A percentile compares a stretch with the other conserved stretches of the same genome.
These are phyloP conservation scores for Neolentinus lepideus DNA, from an alignment of 1,284 basidiomycete genomes.

Conservation along the genomic window DNA sequence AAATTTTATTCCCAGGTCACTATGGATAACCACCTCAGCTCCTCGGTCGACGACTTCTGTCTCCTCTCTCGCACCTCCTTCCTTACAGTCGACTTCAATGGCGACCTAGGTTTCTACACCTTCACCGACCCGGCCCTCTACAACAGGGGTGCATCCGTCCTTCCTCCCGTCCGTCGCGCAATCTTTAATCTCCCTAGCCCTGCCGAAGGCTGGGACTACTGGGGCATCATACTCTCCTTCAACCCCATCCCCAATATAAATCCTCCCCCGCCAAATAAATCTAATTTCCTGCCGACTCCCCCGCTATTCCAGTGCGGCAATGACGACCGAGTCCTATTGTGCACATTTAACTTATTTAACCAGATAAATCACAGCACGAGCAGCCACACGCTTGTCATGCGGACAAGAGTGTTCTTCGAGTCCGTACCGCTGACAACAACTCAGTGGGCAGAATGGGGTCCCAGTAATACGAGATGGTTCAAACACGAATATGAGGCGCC, in stretches of 20 bases:
- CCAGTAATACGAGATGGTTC: slow-evolving; percentile 43
- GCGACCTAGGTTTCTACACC: slow-evolving; percentile 37
- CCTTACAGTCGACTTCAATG: slow-evolving; percentile 35
- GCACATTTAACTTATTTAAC: slow-evolving; percentile 34
- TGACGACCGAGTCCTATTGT: slow-evolving; percentile 39
- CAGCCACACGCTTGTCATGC: slow-evolving; percentile 11
- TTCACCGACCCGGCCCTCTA: slow-evolving; percentile 30
- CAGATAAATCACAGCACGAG: slow-evolving; percentile 3
- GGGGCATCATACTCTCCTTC: background rate
- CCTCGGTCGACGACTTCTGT: slow-evolving; percentile 44
- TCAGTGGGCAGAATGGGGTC: slow-evolving; percentile 42
- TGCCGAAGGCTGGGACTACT: background rate
- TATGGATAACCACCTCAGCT: slow-evolving; percentile 30
- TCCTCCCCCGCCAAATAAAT: background rate
- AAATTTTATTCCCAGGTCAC: background rate
- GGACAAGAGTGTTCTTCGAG: slow-evolving; percentile 27
- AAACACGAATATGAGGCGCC: slow-evolving; percentile 33
- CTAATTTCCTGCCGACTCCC: background rate
- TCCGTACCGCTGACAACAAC: background rate
- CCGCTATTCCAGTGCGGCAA: slow-evolving; percentile 34
- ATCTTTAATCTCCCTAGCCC: slow-evolving; percentile 4
- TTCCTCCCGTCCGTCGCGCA: background rate
- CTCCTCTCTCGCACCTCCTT: slow-evolving; percentile 37
- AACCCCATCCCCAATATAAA: slow-evolving; percentile 6
- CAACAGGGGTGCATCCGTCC: slow-evolving; percentile 7